A percentile compares a stretch with the other conserved stretches of the same genome.
These are phyloP conservation scores for Chalaropsis thielavioides DNA, from an alignment of 2,329 filamentous ascomycete species.

Conservation along the genomic window DNA sequence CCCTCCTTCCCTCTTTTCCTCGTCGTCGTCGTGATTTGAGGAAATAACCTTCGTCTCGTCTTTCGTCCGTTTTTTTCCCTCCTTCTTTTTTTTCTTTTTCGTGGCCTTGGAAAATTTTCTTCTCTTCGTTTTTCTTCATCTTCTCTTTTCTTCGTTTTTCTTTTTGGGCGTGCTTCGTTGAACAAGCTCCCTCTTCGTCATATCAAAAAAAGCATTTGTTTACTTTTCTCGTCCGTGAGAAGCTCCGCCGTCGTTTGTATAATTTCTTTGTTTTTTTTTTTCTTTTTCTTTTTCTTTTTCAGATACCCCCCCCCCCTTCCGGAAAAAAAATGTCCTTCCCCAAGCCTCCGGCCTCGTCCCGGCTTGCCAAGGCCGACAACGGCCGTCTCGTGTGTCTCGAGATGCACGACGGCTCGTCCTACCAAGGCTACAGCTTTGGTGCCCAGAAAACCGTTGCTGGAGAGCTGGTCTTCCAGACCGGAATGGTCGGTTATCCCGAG, in stretches of 20 bases:
- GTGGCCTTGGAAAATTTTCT: neutral
- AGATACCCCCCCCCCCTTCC: conserved; percentile 4
- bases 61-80: neutral
- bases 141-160: neutral
- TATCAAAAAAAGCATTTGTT: conserved; percentile 10
- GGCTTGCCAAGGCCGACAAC: conserved; percentile 36
- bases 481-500: conserved; percentile 98
- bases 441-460: conserved; percentile 87
- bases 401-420: conserved; percentile 79
- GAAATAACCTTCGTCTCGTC: neutral
- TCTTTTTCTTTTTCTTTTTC: neutral
- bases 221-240: neutral
- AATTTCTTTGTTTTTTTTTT: neutral
- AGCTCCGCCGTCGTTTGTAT: neutral
- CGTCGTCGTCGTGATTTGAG: neutral
- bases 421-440: conserved; percentile 93
- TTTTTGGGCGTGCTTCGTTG: neutral
- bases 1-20: conserved; percentile 16
- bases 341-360: conserved; percentile 45
- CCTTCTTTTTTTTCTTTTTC: neutral
- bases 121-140: neutral
- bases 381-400: conserved; percentile 70
- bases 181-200: conserved; percentile 8
- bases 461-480: conserved; percentile 97
- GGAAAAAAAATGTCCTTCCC: conserved; percentile 24